Conservation (phyloP, 139 green algal genomes). For the Picochlorum sp. region DNA sequence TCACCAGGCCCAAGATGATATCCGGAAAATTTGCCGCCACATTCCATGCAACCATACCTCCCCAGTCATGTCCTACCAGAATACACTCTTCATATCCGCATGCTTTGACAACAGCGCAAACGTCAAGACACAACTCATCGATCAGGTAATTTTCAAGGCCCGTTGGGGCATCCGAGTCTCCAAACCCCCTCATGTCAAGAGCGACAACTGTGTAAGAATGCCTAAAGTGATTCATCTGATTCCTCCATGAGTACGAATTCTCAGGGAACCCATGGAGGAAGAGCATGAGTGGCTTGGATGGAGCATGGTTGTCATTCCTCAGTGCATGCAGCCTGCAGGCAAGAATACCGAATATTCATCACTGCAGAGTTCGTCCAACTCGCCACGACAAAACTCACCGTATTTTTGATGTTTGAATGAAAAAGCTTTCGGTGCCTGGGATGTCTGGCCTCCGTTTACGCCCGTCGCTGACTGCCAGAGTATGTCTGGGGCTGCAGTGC, state of each 20-base stretch:
- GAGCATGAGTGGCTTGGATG: conserved; percentile 41
- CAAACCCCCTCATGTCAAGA: conserved; percentile 52
- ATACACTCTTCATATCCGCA: conserved; percentile 42
- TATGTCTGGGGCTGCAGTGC: too few species aligned
- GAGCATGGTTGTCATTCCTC: too few species aligned
- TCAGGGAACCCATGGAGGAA: conserved; percentile 61
- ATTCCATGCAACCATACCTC: conserved; percentile 34
- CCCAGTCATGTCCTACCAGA: conserved; percentile 63
- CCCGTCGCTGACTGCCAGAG: too few species aligned
- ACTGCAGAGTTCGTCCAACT: not conserved
- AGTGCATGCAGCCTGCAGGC: too few species aligned
- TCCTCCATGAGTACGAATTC: conserved; percentile 26
- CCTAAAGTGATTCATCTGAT: conserved; percentile 24
- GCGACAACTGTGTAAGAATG: conserved; percentile 48
- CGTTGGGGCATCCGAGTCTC: conserved; percentile 35
- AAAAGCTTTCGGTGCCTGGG: too few species aligned
- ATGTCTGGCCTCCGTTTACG: too few species aligned
- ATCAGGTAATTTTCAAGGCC: conserved; percentile 30
- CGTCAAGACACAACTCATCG: conserved; percentile 29
- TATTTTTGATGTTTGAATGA: too few species aligned
- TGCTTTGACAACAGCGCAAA: conserved; percentile 28
- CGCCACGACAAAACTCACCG: too few species aligned
- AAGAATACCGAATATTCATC: not conserved
- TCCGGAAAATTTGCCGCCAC: conserved; percentile 22
- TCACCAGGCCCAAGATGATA: conserved; percentile 16